Evolutionary conservation across 140 eudicot species (phyloP).

Genomic region (Stevia rebaudiana): DNA sequence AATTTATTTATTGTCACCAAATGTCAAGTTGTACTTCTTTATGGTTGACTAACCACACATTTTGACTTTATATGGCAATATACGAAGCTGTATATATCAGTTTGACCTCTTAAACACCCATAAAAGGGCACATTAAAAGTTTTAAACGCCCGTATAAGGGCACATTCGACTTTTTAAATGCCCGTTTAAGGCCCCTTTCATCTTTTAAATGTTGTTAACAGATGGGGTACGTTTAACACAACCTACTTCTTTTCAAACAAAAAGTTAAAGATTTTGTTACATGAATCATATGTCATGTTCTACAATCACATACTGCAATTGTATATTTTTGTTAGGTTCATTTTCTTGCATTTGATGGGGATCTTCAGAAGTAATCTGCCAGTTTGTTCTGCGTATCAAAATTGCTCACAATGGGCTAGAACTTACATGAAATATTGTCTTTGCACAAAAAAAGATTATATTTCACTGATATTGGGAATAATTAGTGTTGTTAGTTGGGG

Average conservation of each 20-base stretch:
- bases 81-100: too few relatives aligned
- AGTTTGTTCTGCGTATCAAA: slow-evolving; percentile 40
- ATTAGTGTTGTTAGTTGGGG: slow-evolving; percentile 70
- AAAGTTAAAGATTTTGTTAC: background rate
- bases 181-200: too few relatives aligned
- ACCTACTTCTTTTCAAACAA: too few relatives aligned
- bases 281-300: background rate
- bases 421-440: slow-evolving; percentile 48
- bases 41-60: too few relatives aligned
- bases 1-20: background rate
- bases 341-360: slow-evolving; percentile 29
- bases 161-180: too few relatives aligned
- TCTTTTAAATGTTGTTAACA: too few relatives aligned
- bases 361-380: slow-evolving; percentile 27
- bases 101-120: too few relatives aligned
- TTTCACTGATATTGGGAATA: slow-evolving; percentile 54
- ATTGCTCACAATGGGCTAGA: slow-evolving; percentile 55
- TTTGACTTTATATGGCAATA: too few relatives aligned
- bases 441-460: slow-evolving; percentile 47
- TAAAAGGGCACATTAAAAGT: too few relatives aligned
- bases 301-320: background rate
- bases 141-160: too few relatives aligned
- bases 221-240: too few relatives aligned
- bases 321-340: slow-evolving; percentile 13
- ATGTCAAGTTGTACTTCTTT: slow-evolving; percentile 1